Percentiles rank a stretch among this genome's conserved stretches.
phyloP scores from a whole-genome alignment of 2,329 filamentous ascomycete genomes.

The Didymella pinodella region DNA sequence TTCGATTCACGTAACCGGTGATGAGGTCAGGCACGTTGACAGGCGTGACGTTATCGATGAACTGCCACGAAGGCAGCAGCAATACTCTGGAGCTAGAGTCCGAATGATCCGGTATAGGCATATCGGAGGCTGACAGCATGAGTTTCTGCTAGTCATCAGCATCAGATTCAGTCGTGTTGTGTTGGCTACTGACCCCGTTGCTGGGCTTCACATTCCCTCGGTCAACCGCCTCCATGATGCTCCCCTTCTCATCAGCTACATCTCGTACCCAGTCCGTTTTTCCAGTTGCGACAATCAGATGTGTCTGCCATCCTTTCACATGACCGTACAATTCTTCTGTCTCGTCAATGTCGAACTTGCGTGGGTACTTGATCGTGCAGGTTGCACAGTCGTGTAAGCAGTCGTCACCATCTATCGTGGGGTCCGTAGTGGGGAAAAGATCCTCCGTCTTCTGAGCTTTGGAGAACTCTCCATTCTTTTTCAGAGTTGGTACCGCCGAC shows the following conservation, averaged over 20 bases:
- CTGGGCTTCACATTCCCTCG: slow-evolving; percentile 64
- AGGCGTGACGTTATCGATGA: slow-evolving; percentile 85
- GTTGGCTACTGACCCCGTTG: slow-evolving; percentile 69
- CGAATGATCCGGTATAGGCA: slow-evolving; percentile 75
- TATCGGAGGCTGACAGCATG: slow-evolving; percentile 92
- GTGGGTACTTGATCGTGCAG: slow-evolving; percentile 82
- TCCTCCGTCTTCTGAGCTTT: slow-evolving; percentile 57
- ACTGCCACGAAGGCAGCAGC: slow-evolving; percentile 82
- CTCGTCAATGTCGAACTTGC: slow-evolving; percentile 75
- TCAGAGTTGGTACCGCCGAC: slow-evolving; percentile 41
- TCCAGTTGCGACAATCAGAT: slow-evolving; percentile 91
- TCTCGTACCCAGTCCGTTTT: slow-evolving; percentile 94
- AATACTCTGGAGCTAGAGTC: slow-evolving; percentile 76
- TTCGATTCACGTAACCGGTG: slow-evolving; percentile 70
- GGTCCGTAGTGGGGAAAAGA: slow-evolving; percentile 78
- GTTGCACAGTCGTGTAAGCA: slow-evolving; percentile 86
- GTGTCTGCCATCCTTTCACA: slow-evolving; percentile 86
- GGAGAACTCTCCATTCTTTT: slow-evolving; percentile 54
- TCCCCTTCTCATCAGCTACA: slow-evolving; percentile 79
- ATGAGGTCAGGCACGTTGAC: slow-evolving; percentile 76
- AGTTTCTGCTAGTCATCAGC: slow-evolving; percentile 66
- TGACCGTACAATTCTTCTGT: slow-evolving; percentile 82
- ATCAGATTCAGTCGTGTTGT: too few species aligned
- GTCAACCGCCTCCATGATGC: slow-evolving; percentile 63
- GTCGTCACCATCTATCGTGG: slow-evolving; percentile 83